phyloP scores from a whole-genome alignment of 305 asterid species.

The Lippia alba region DNA sequence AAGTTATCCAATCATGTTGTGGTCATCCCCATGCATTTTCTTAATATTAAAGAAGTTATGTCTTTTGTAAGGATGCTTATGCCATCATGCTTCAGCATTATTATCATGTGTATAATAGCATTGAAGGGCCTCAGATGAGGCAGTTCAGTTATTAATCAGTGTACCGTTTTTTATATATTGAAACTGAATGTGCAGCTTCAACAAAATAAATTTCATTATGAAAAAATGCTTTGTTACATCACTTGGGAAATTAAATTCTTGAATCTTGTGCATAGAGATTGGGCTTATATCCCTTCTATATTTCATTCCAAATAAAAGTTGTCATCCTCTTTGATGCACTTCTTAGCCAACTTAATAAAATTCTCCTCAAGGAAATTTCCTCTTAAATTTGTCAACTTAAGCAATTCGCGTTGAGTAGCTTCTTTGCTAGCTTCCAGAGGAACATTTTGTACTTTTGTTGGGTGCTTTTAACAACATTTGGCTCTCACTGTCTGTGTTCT shows the following conservation, averaged over 20 bases:
- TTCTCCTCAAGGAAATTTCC: conserved; percentile 18
- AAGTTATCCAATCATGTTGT: conserved; percentile 20
- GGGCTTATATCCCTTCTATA: conserved; percentile 15
- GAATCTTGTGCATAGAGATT: conserved; percentile 22
- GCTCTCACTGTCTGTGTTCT: conserved; percentile 1
- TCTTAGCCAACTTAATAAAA: conserved; percentile 18
- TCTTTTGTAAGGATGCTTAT: conserved; percentile 14
- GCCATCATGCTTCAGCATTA: background rate
- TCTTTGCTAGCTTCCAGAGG: conserved; percentile 10
- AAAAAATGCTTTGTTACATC: conserved; percentile 13
- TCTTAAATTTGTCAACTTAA: conserved; percentile 8
- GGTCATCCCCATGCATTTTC: conserved; percentile 4
- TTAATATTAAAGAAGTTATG: background rate
- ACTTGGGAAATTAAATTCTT: conserved; percentile 26
- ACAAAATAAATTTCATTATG: background rate
- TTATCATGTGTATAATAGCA: conserved; percentile 4
- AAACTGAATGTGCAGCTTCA: conserved; percentile 6
- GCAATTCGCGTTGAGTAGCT: conserved; percentile 1
- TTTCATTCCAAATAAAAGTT: conserved; percentile 1
- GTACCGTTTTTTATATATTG: conserved; percentile 7
- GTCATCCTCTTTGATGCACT: conserved; percentile 3
- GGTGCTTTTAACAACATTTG: conserved; percentile 19
- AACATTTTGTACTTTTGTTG: background rate
- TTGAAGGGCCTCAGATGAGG: conserved; percentile 18
- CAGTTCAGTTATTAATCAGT: conserved; percentile 2